Conservation (phyloP, 257 asterid species). For the Gentiana dahurica region DNA sequence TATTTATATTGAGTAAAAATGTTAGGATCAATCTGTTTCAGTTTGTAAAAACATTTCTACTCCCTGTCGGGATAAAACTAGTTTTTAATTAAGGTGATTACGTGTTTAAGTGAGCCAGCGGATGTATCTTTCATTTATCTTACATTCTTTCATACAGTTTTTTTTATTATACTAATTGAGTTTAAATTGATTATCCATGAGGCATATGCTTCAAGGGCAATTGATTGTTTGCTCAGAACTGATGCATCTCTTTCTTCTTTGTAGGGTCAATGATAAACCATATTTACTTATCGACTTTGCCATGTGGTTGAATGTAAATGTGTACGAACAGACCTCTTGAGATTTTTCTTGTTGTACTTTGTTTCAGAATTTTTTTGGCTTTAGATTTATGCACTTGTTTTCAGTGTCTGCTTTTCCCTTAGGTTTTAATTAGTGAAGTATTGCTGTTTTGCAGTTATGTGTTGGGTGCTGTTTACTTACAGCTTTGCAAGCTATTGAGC, state of each 20-base stretch:
- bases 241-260: constrained; percentile 6
- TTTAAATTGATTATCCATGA: too few relatives aligned
- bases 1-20: too few relatives aligned
- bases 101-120: neutral
- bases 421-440: neutral
- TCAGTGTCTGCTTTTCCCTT: neutral
- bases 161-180: too few relatives aligned
- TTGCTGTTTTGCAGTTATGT: constrained; percentile 48
- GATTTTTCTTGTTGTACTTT: neutral
- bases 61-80: neutral
- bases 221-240: neutral
- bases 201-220: too few relatives aligned
- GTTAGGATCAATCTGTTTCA: too few relatives aligned
- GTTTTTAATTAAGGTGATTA: neutral
- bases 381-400: neutral
- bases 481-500: constrained; percentile 70
- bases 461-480: constrained; percentile 83
- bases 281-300: constrained; percentile 17
- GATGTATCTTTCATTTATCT: too few relatives aligned
- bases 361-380: neutral
- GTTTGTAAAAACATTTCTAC: too few relatives aligned
- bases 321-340: constrained; percentile 9
- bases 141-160: too few relatives aligned
- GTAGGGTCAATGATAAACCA: constrained; percentile 12
- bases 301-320: constrained; percentile 11